Base-by-base conservation (phyloP, 2,329 filamentous ascomycete species). In the Trichoderma atrobrunneum region DNA sequence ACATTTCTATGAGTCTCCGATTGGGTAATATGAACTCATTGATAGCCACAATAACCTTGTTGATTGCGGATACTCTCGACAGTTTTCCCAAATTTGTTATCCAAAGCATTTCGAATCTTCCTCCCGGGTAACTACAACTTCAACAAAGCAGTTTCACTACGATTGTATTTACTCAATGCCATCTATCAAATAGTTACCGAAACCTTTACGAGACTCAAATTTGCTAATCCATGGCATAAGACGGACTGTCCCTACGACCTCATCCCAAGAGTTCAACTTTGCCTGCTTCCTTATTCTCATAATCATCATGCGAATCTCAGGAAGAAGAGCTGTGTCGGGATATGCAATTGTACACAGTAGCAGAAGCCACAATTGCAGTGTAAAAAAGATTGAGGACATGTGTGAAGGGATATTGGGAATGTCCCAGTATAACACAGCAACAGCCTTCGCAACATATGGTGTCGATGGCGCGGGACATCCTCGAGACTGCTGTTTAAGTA, bases 151-250 rank as follows among this genome's bases (percentile, higher is more conserved):
- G 7, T 39, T 16, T 39, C 5, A 36, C 2, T 36, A 1, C 34
- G 6, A 6, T 36, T 1, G 1, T 2, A 43, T 43, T 48, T n/a
- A 21, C 0, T 21, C 3, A 1, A 48, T 0, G 21, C 21, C n/a
- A 21, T 48, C 4, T 48, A 21, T 11, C 11, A 10, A 48, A 21
- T 48, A 48, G 0, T n/a, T 1, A 5, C 18, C 18, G 43, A 48
- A 48, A 2, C 43, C 43, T 48, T 11, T 48, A 3, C 18, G 8
- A 5, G 43, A n/a, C 43, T 21, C 43, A 16, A 48, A 48, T 3
- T n/a, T 48, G 39, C 39, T n/a, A 48, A 48, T n/a, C 39, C 39
- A 48, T n/a, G 39, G 7, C 18, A 48, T n/a, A 11, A 48, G 18
- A 11, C 39, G 18, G 11, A 3, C 39, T 48, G 18, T 48, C 7